Base-by-base conservation (phyloP, 345 rosid species). In the Mercurialis annua region DNA sequence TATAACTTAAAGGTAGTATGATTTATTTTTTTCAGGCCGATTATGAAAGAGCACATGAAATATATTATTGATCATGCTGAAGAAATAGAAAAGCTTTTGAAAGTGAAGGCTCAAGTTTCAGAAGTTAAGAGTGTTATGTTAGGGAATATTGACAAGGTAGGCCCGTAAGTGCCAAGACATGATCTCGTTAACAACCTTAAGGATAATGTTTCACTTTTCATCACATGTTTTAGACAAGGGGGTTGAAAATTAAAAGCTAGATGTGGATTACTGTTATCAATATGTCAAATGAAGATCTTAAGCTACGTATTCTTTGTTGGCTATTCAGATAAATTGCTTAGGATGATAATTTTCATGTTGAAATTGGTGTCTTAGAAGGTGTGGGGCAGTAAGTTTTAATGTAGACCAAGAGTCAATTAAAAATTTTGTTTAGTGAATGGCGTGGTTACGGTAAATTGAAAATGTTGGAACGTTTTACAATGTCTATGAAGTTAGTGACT, bases 31-130 rank as follows among this genome's bases (percentile, higher is more conserved):
- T 70, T 48, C 89, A 94, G 97, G 82, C 95, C 92, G 65, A 46
- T 86, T 18, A 89, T 94, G 96, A 90, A 89, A 79, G 97, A 90
- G 76, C 99, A 94, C 81, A 93, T 93, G 99, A 87, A 89, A 71
- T 89, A 90, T 72, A 89, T 94, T 12, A 83, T 86, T 44, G 96
- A 90, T n/a, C 99, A 90, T 31, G 91, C 97, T 20, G 95, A 89
- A 60, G 99, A 94, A 78, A 94, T 94, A 43, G 99, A 89, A 74
- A 90, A 94, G 68, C 81, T 94, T 71, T 71, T 91, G 59, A 94
- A 94, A 82, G 99, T 94, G 48, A 90, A 94, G 80, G 97, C 97
- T 69, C 98, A 93, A 80, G 99, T 90, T 82, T 94, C 96, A 33
- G 95, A 90, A 82, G 98, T 93, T 52, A 90, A 90, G 87, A 88